Conservation (phyloP, 805 yeast species). For the Kodamaea kakaduensis region DNA sequence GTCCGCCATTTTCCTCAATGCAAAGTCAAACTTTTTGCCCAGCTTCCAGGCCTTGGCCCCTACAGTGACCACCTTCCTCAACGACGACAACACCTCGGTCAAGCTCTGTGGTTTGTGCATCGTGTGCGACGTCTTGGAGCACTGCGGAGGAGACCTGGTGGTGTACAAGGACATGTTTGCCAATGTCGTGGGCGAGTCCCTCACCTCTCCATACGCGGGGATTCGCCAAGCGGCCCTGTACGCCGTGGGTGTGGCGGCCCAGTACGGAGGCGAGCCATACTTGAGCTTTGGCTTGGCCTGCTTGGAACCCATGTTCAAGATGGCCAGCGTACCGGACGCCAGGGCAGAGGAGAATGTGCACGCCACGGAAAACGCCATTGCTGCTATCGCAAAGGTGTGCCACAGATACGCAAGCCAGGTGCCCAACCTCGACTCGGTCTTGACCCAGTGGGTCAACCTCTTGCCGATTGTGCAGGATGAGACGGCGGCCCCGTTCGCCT, state of each 20-base stretch:
- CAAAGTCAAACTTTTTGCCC: slow-evolving; percentile 54
- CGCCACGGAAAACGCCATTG: slow-evolving; percentile 83
- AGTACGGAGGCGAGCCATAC: slow-evolving; percentile 62
- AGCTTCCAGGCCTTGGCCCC: slow-evolving; percentile 65
- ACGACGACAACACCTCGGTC: slow-evolving; percentile 63
- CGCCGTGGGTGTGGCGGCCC: slow-evolving; percentile 83
- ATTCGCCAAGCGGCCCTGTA: slow-evolving; percentile 86
- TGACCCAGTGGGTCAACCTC: slow-evolving; percentile 73
- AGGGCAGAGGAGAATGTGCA: slow-evolving; percentile 77
- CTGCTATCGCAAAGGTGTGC: slow-evolving; percentile 80
- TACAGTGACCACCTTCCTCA: slow-evolving; percentile 55
- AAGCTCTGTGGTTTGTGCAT: slow-evolving; percentile 77
- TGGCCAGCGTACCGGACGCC: slow-evolving; percentile 74
- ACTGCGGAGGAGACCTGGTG: slow-evolving; percentile 64
- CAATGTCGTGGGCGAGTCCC: slow-evolving; percentile 58
- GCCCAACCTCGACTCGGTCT: slow-evolving; percentile 58
- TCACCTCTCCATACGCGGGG: slow-evolving; percentile 62
- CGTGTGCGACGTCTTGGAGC: slow-evolving; percentile 76
- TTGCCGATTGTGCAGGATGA: slow-evolving; percentile 82
- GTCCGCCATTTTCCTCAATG: slow-evolving; percentile 62
- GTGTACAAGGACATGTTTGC: slow-evolving; percentile 63
- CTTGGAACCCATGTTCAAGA: slow-evolving; percentile 69
- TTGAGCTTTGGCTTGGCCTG: slow-evolving; percentile 62
- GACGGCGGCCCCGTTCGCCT: slow-evolving; percentile 84
- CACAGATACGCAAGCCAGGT: slow-evolving; percentile 56